Percentiles rank a stretch among this genome's conserved stretches.
phyloP scores from a whole-genome alignment of 108 stramenopile species.

The Skeletonema marinoi region DNA sequence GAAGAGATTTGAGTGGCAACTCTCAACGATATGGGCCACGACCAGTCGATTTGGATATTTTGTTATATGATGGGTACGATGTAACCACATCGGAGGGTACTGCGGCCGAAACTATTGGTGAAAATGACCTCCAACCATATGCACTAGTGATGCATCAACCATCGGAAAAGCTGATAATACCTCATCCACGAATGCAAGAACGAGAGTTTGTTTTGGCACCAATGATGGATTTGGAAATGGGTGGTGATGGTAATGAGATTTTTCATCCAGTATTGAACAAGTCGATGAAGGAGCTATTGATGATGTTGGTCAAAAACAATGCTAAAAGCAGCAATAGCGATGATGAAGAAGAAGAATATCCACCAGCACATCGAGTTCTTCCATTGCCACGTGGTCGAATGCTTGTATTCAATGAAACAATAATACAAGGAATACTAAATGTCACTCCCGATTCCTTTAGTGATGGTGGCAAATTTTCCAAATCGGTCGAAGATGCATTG shows the following conservation, averaged over 20 bases:
- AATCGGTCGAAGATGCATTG: conserved; percentile 67
- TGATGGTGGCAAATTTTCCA: conserved; percentile 86
- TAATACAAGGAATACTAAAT: conserved; percentile 96
- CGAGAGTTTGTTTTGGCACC: conserved; percentile 95
- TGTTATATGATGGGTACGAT: conserved; percentile 61
- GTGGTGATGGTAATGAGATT: conserved; percentile 24
- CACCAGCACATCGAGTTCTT: conserved; percentile 49
- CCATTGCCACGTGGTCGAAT: conserved; percentile 75
- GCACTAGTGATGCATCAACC: conserved; percentile 33
- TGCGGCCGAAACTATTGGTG: conserved; percentile 13
- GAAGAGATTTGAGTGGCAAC: conserved; percentile 54
- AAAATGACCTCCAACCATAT: neutral
- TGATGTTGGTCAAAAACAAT: conserved; percentile 5
- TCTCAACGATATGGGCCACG: conserved; percentile 80
- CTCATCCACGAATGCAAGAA: conserved; percentile 87
- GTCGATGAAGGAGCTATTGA: conserved; percentile 52
- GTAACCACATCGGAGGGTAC: conserved; percentile 15
- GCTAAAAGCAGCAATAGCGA: neutral
- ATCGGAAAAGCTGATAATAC: conserved; percentile 64
- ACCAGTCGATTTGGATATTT: conserved; percentile 90
- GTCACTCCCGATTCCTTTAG: conserved; percentile 97
- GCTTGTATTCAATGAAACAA: conserved; percentile 68
- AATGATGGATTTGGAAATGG: conserved; percentile 68
- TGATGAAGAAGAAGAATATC: conserved; percentile 8
- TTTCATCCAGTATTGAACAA: conserved; percentile 54